Conservation (phyloP, 2,329 filamentous ascomycete genomes). For the Phaeomoniella chlamydospora region DNA sequence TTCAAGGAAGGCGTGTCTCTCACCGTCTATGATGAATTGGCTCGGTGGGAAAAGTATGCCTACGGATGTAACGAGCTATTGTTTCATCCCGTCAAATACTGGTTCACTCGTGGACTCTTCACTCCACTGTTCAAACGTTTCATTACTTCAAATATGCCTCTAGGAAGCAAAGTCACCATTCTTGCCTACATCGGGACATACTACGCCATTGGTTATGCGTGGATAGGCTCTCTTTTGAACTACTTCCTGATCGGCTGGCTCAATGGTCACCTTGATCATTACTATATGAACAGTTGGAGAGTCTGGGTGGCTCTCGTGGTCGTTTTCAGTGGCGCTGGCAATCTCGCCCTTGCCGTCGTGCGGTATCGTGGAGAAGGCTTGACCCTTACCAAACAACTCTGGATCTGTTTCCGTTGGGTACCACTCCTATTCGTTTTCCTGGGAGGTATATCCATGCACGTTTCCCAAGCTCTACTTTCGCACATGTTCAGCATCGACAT, state of each 20-base stretch:
- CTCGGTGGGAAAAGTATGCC: conserved; percentile 75
- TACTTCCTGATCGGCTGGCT: conserved; percentile 59
- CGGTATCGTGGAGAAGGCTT: conserved; percentile 47
- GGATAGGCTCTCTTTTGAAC: conserved; percentile 49
- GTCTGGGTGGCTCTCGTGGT: conserved; percentile 33
- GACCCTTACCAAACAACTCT: conserved; percentile 25
- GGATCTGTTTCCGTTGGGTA: conserved; percentile 48
- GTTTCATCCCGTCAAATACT: conserved; percentile 61
- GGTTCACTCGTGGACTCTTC: conserved; percentile 59
- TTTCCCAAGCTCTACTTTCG: conserved; percentile 59
- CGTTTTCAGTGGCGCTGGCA: conserved; percentile 49
- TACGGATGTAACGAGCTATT: conserved; percentile 71
- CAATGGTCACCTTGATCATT: conserved; percentile 49
- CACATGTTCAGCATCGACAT: conserved; percentile 80
- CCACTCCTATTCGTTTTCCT: conserved; percentile 60
- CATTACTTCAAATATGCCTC: conserved; percentile 46
- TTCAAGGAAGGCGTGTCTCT: conserved; percentile 71
- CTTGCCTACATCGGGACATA: conserved; percentile 56
- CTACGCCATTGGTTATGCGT: conserved; percentile 52
- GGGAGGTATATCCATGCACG: conserved; percentile 68
- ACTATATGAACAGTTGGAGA: conserved; percentile 48
- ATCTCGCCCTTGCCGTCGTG: conserved; percentile 45
- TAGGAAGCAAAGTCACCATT: conserved; percentile 52
- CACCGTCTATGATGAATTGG: conserved; percentile 69
- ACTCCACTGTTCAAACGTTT: conserved; percentile 64